phyloP scores from a whole-genome alignment of 805 yeast genomes.

The Huiozyma naganishii region DNA sequence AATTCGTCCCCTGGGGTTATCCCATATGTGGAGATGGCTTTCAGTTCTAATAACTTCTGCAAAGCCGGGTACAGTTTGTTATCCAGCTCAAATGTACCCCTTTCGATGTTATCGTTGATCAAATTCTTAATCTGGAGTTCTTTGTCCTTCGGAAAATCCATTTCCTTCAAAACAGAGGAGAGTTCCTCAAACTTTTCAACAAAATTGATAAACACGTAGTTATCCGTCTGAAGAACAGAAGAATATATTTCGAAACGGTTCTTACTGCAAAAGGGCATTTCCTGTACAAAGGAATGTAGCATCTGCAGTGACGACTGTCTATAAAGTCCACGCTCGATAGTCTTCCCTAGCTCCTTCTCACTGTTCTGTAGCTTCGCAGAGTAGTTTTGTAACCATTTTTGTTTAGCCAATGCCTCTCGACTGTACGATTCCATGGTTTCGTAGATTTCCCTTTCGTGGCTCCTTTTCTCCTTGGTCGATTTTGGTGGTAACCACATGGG shows the following conservation, averaged over 20 bases:
- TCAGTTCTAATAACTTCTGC: constrained; percentile 22
- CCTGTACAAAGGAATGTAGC: constrained; percentile 17
- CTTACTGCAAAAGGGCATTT: constrained; percentile 15
- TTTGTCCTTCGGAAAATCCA: constrained; percentile 24
- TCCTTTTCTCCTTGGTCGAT: constrained; percentile 35
- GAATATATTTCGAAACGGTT: constrained; percentile 13
- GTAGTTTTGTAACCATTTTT: constrained; percentile 1
- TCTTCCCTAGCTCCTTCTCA: background rate
- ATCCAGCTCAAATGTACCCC: background rate
- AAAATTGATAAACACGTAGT: no score
- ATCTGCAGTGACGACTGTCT: background rate
- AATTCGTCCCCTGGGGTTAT: constrained; percentile 27
- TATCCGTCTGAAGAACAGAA: constrained; percentile 2
- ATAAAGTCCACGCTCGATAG: background rate
- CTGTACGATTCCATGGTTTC: background rate
- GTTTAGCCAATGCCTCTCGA: background rate
- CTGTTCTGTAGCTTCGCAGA: no score
- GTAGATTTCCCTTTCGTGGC: constrained; percentile 33
- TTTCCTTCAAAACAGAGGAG: constrained; percentile 6
- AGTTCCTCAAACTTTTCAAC: background rate
- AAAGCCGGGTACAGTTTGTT: constrained; percentile 14
- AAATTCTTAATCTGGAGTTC: constrained; percentile 19
- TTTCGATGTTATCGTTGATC: constrained; percentile 9
- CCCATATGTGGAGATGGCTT: constrained; percentile 29
- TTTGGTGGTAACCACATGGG: constrained; percentile 68